Evolutionary conservation across 2,329 filamentous ascomycete genomes (phyloP).

Genomic region (Colletotrichum camelliae): DNA sequence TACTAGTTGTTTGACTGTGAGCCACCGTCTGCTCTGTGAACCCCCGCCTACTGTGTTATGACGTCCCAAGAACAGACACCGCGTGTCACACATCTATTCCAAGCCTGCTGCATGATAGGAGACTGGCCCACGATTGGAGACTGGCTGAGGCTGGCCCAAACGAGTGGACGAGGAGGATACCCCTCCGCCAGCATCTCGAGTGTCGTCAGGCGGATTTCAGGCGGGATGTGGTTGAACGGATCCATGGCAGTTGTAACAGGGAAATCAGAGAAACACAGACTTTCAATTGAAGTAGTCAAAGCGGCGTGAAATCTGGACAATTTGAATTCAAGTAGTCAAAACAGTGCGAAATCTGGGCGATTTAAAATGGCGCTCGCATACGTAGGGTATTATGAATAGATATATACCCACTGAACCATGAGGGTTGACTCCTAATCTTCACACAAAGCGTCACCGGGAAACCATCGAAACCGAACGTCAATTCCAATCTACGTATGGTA

Average conservation of each 20-base stretch:
- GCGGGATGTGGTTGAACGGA: neutral
- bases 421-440: neutral
- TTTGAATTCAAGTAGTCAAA: neutral
- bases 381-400: neutral
- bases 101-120: neutral
- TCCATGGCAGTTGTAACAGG: neutral
- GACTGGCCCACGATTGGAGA: neutral
- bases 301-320: neutral
- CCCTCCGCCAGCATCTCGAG: neutral
- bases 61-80: fast-evolving
- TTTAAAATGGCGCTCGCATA: neutral
- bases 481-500: neutral
- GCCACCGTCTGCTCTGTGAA: neutral
- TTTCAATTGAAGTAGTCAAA: neutral
- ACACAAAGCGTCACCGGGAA: neutral
- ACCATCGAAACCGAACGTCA: neutral
- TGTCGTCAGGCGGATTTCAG: neutral
- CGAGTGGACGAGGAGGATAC: neutral
- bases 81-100: neutral
- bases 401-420: neutral
- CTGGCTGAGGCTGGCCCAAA: neutral
- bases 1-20: fast-evolving
- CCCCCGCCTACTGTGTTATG: neutral
- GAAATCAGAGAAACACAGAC: neutral
- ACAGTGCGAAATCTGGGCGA: neutral